Evolutionary conservation across 345 rosid genomes (phyloP), one percentile per base, ranked within the genome.

Genomic region (Ceriops tagal): DNA sequence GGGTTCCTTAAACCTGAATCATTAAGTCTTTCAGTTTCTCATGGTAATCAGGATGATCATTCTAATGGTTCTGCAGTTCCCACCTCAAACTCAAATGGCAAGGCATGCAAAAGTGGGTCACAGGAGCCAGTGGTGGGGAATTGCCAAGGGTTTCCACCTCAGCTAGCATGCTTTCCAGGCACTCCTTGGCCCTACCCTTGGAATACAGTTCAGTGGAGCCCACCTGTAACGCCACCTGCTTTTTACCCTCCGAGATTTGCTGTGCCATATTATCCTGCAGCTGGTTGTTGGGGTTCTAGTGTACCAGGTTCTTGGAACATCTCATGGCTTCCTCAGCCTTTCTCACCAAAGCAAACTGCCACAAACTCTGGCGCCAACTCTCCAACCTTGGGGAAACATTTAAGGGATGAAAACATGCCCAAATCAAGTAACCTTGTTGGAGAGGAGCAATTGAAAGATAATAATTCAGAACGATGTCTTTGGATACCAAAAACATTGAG

Each of bases 401-500:
- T 90, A 24, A 84, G 97, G 39, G 97, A 93, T 21, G 93, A 88
- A 67, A 83, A 31, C 74, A 11, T 34, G 26, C 68, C 35, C 49
- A 83, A 82, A 64, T 67, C 79, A 43, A 67, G 72, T 46, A 65
- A 73, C 74, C 47, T 67, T 3, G 76, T 66, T 10, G 87, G 82
- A 47, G 82, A 74, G 21, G 83, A 79, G 71, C 73, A 62, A 20
- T 65, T 51, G 6, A 86, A 78, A 51, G 88, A 84, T 65, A 78
- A 77, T 67, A 83, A 76, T 66, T 65, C 81, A 0, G 92, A 89
- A 78, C 80, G 84, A 84, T 79, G 77, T 69, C 69, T 91, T 5
- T 91, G 92, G 96, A 78, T 93, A 73, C 96, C 97, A 8, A 93
- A 93, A 83, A 93, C 97, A 32, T 75, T 88, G 74, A 89, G 98